Conservation (phyloP, 2,329 filamentous ascomycete species). For the Emericellopsis cladophorae region DNA sequence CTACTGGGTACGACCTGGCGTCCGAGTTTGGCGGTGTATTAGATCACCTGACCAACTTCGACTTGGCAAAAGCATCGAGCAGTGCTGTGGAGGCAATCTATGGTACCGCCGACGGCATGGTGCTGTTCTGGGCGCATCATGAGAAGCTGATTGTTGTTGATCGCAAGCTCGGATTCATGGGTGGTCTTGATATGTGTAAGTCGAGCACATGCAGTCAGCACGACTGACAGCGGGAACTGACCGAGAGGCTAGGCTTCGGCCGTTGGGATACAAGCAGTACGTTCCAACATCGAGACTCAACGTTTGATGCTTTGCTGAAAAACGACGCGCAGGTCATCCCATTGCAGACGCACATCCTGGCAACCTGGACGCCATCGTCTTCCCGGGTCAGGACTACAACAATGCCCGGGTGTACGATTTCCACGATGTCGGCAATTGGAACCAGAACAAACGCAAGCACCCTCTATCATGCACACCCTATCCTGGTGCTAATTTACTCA, state of each 20-base stretch:
- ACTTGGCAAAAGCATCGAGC: slow-evolving; percentile 51
- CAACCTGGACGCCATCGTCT: slow-evolving; percentile 63
- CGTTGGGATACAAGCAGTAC: slow-evolving; percentile 73
- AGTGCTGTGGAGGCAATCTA: slow-evolving; percentile 71
- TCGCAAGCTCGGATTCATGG: slow-evolving; percentile 75
- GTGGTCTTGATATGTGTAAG: slow-evolving; percentile 68
- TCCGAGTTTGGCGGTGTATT: slow-evolving; percentile 56
- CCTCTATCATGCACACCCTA: not conserved
- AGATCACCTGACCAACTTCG: slow-evolving; percentile 33
- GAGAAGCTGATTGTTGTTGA: slow-evolving; percentile 84
- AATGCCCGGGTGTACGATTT: slow-evolving; percentile 80
- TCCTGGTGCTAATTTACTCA: slow-evolving; percentile 9
- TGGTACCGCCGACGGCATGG: slow-evolving; percentile 66
- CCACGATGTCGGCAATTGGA: slow-evolving; percentile 62
- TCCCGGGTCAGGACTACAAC: slow-evolving; percentile 88
- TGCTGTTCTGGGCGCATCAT: slow-evolving; percentile 87
- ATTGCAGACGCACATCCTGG: slow-evolving; percentile 75
- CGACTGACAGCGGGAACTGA: not conserved
- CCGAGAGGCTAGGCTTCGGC: slow-evolving; percentile 47
- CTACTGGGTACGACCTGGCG: slow-evolving; percentile 55
- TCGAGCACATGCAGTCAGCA: not conserved
- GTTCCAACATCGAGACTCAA: slow-evolving; percentile 8
- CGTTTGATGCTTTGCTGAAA: slow-evolving; percentile 4
- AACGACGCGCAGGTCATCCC: slow-evolving; percentile 41
- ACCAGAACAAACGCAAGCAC: slow-evolving; percentile 59